Percentiles rank a stretch among this genome's conserved stretches.
These are phyloP conservation scores for Umbelopsis sp. DNA, from an alignment of 192 early-diverging fungal species.

Conservation along the genomic window DNA sequence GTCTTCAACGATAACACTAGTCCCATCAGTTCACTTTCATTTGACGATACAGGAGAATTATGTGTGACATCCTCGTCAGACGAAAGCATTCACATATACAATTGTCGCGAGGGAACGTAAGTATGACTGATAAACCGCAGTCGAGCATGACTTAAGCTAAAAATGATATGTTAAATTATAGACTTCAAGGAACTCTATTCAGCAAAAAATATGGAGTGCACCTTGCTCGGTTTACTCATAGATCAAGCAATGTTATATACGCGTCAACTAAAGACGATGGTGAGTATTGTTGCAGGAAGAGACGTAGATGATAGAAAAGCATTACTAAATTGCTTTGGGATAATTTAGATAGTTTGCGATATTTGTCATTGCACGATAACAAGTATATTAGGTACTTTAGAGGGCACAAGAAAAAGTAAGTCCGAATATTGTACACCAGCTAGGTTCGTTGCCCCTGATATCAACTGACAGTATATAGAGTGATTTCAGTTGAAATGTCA, in stretches of 20 bases:
- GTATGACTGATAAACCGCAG: constrained; percentile 26
- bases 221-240: constrained; percentile 87
- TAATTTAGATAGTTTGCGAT: constrained; percentile 81
- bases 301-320: not conserved
- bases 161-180: constrained; percentile 25
- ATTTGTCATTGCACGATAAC: constrained; percentile 94
- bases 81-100: constrained; percentile 87
- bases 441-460: not conserved
- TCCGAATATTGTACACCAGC: not conserved
- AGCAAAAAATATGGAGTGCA: constrained; percentile 97
- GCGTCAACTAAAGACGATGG: constrained; percentile 94
- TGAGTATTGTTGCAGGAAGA: constrained; percentile 27
- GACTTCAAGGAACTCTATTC: constrained; percentile 70
- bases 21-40: constrained; percentile 80
- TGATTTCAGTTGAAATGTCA: constrained; percentile 80
- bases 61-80: constrained; percentile 83
- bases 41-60: constrained; percentile 72
- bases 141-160: not conserved
- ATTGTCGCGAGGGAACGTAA: constrained; percentile 78
- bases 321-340: not conserved
- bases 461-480: constrained; percentile 41
- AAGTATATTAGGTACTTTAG: constrained; percentile 91
- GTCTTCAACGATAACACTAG: constrained; percentile 76
- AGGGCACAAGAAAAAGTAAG: constrained; percentile 76
- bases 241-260: constrained; percentile 76